Conservation (phyloP, 306 rosid genomes). For the Pyrus bretschneideri region DNA sequence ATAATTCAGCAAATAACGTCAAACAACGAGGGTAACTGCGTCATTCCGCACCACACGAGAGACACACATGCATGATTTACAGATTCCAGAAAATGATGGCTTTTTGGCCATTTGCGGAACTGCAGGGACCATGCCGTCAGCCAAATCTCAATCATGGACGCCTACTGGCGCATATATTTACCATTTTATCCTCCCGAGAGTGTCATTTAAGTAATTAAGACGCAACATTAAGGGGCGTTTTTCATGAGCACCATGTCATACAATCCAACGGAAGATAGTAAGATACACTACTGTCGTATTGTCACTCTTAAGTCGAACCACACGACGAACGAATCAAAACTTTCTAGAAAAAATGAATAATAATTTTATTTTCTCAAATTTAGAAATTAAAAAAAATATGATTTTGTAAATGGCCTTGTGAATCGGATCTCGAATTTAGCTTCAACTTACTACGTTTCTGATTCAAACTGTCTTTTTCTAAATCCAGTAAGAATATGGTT, state of each 20-base stretch:
- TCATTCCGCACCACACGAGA: constrained; percentile 16
- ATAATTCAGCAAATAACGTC: background rate
- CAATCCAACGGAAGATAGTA: constrained; percentile 85
- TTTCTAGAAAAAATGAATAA: background rate
- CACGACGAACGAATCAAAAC: background rate
- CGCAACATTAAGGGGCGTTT: constrained; percentile 30
- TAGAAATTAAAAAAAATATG: background rate
- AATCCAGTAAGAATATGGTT: too few species aligned
- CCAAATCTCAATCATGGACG: constrained; percentile 60
- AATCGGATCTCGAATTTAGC: accelerated
- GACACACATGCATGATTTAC: constrained; percentile 28
- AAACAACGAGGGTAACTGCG: constrained; percentile 17
- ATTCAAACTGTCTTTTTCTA: too few species aligned
- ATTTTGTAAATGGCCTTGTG: accelerated
- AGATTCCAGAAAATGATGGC: constrained; percentile 76
- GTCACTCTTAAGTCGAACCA: constrained; percentile 41
- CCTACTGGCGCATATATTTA: background rate
- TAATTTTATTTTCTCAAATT: background rate
- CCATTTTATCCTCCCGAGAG: constrained; percentile 21
- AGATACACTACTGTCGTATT: constrained; percentile 54
- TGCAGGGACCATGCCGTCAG: constrained; percentile 74
- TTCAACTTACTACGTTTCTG: background rate
- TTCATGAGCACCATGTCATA: constrained; percentile 47
- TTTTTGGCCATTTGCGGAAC: constrained; percentile 62
- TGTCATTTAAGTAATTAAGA: constrained; percentile 42